phyloP scores from a whole-genome alignment of 2,329 filamentous ascomycete genomes.

The Trichocomaceae sp. region DNA sequence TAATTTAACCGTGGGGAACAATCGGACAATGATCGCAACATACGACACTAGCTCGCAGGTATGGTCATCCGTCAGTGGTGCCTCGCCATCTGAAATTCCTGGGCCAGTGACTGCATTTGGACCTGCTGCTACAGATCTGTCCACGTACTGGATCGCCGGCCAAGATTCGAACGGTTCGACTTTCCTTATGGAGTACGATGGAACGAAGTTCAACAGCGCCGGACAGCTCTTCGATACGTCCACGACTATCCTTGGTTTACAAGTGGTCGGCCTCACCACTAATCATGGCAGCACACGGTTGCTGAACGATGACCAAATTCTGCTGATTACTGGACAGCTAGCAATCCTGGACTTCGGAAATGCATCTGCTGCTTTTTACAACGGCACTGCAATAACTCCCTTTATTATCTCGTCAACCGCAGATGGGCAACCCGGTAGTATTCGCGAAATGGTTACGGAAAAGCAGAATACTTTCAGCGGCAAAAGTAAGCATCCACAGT shows the following conservation, averaged over 20 bases:
- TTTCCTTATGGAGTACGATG: slow-evolving; percentile 79
- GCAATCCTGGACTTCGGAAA: slow-evolving; percentile 68
- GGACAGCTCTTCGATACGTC: slow-evolving; percentile 55
- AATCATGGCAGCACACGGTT: slow-evolving; percentile 60
- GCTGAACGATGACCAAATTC: slow-evolving; percentile 59
- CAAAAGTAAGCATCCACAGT: slow-evolving; percentile 46
- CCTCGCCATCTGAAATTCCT: slow-evolving; percentile 51
- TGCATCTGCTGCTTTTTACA: slow-evolving; percentile 79
- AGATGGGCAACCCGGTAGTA: slow-evolving; percentile 61
- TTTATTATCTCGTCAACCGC: slow-evolving; percentile 70
- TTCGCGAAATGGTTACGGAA: slow-evolving; percentile 78
- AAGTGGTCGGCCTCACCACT: slow-evolving; percentile 67
- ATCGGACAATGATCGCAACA: slow-evolving; percentile 59
- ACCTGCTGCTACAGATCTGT: slow-evolving; percentile 63
- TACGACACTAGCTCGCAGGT: slow-evolving; percentile 62
- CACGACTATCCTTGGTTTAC: slow-evolving; percentile 69
- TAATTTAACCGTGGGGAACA: slow-evolving; percentile 62
- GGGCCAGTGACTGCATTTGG: slow-evolving; percentile 73
- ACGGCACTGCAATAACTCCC: slow-evolving; percentile 70
- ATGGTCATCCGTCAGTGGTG: slow-evolving; percentile 58
- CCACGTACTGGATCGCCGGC: slow-evolving; percentile 77
- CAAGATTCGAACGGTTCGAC: slow-evolving; percentile 59
- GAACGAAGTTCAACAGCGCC: slow-evolving; percentile 62
- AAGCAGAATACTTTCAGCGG: slow-evolving; percentile 67
- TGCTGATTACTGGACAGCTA: slow-evolving; percentile 81